Evolutionary conservation across 2,329 filamentous ascomycete genomes (phyloP), one percentile per base, ranked within the genome.

Genomic region (Fusarium albidum): DNA sequence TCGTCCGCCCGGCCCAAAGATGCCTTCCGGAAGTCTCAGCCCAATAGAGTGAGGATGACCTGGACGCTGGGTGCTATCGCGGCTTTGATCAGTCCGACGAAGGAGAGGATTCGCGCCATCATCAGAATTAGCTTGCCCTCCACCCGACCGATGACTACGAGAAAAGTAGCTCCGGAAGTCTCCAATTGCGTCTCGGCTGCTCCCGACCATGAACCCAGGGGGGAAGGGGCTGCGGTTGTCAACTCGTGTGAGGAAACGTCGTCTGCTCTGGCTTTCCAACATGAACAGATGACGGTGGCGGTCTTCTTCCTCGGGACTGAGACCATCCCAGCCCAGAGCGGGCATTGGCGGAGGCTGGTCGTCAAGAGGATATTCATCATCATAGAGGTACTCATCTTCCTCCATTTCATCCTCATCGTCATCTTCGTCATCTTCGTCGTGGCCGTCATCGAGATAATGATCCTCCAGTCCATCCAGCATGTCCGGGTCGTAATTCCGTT

Each of bases 71-170:
- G 79, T 67, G 28, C 68, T 68, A 14, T 85, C 81, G 49, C 76
- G 75, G 18, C 69, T 71, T 21, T 73, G 66, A 17, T 77, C 75
- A 40, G 69, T 73, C 38, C 91, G 88, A 60, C 92, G 89, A 47
- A 98, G 84, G 11, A 98, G 80, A 35, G 94, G 94, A 68, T 98
- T 97, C 17, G 87, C 81, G 4, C 92, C 92, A 69, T 97, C 93
- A 60, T 96, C 92, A 28, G 83, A 81, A 25, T 80, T 80, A 50
- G 83, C 80, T 45, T 83, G 75, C 27, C 82, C 77, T 15, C 75
- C 77, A 39, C 79, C 79, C 46, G 81, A 72, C 50, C 84, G 79
- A 64, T 86, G 82, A 55, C 79, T 75, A 61, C 83, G 72, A 17
- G 74, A 74, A 78, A 73, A 79, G 54, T 78, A 79, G 61, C 72